Evolutionary conservation across 148 eudicot genomes (phyloP), one percentile per base, ranked within the genome.

Genomic region (Rhododendron henanense): DNA sequence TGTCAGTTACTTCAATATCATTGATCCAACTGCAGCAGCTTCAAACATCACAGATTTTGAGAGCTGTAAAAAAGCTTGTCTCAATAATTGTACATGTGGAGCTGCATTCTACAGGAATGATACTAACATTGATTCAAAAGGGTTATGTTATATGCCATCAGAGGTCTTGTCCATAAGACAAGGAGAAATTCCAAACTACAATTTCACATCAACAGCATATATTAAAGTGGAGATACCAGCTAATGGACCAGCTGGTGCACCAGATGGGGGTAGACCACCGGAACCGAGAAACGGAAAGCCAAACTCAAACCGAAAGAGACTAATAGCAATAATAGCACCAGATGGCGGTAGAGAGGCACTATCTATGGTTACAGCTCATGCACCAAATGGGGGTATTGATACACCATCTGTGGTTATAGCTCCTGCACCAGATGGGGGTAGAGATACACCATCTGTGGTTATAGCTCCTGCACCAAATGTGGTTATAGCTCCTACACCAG

Each of bases 81-180:
- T 0, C 3, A 0, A 35, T 1, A 51, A 13, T 18, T 84, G 86
- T 76, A 35, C 71, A 6, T 84, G 86, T 16, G 71, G 71, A 4
- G 86, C 86, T 15, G 81, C 81, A 14, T 84, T 84, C 25, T 84
- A 75, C 69, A 51, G 76, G 71, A 53, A 50, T 9, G 86, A 31
- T 4, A 39, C 31, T 31, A 31, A 31, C 11, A 21, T 6, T 5
- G 2, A 14, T 5, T 74, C 81, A 11, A 45, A 75, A 19, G 86
- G 86, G 18, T 53, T n/a, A 4, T 84, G 86, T 37, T 84, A 75
- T 57, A 51, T 84, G 69, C 86, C 81, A 19, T 51, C 86, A 0
- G 71, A 84, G 53, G 50, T 84, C 19, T 53, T 84, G 71, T 74
- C 86, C 1, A 48, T 84, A 1, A 74, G 86, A 73, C 3, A 84